Evolutionary conservation across 1,284 basidiomycete genomes (phyloP).

Genomic region (Ustilago bromivora): DNA sequence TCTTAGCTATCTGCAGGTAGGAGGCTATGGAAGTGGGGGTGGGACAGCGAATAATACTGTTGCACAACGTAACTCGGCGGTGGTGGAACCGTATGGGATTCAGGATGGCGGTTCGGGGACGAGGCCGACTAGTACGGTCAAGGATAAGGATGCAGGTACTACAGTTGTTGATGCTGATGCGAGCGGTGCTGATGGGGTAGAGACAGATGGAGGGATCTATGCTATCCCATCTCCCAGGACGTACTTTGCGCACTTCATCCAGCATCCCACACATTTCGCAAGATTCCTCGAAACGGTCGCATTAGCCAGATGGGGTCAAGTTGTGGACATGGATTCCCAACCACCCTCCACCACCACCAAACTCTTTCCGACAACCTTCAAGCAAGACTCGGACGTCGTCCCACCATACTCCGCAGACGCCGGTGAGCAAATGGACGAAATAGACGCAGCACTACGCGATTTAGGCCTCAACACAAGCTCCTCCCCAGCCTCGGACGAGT

Average conservation of each 20-base stretch:
- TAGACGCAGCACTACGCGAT: conserved; percentile 28
- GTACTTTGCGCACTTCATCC: conserved; percentile 95
- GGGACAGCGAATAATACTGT: conserved; percentile 22
- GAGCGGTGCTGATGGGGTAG: conserved; percentile 5
- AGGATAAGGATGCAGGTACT: conserved; percentile 15
- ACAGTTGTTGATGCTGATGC: conserved; percentile 17
- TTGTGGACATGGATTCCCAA: conserved; percentile 72
- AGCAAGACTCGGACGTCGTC: background rate
- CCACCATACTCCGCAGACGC: conserved; percentile 23
- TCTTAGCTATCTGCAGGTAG: conserved; percentile 56
- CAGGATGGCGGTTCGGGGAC: conserved; percentile 12
- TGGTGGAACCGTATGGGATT: conserved; percentile 36
- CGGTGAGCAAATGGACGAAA: conserved; percentile 25
- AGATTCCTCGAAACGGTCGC: conserved; percentile 91
- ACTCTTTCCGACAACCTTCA: conserved; percentile 3
- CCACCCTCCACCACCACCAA: background rate
- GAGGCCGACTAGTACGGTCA: conserved; percentile 25
- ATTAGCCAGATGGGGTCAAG: conserved; percentile 82
- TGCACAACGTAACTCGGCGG: conserved; percentile 34
- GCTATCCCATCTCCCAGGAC: conserved; percentile 83
- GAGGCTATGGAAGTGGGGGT: conserved; percentile 33
- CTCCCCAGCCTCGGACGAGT: conserved; percentile 23
- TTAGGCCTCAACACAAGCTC: conserved; percentile 26
- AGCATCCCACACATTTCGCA: conserved; percentile 85
- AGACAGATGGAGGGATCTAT: conserved; percentile 49